These are phyloP conservation scores for Davidsoniella neocaledoniae DNA, from an alignment of 2,329 filamentous ascomycete genomes.

Conservation along the genomic window DNA sequence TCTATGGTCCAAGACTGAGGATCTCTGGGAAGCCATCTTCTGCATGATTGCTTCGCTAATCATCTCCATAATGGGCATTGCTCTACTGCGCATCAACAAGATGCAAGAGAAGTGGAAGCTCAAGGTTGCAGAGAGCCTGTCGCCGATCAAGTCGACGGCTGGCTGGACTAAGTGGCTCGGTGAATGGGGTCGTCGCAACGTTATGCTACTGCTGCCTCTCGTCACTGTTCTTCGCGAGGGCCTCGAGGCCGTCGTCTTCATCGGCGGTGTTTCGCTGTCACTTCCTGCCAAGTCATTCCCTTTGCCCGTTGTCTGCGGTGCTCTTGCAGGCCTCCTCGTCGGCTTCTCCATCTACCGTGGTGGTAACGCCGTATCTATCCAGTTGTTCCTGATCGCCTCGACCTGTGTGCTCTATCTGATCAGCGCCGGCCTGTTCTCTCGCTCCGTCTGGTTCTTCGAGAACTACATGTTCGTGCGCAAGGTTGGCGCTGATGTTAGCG, in stretches of 20 bases:
- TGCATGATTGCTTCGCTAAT: conserved; percentile 50
- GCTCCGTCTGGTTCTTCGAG: conserved; percentile 56
- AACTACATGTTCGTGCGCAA: conserved; percentile 36
- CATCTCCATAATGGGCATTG: conserved; percentile 56
- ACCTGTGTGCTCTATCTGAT: conserved; percentile 71
- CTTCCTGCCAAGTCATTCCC: conserved; percentile 54
- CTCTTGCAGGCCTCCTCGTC: conserved; percentile 42
- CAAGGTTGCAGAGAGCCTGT: conserved; percentile 50
- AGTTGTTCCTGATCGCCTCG: conserved; percentile 60
- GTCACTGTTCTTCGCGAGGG: conserved; percentile 64
- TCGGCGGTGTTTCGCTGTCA: conserved; percentile 56
- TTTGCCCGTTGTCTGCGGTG: conserved; percentile 48
- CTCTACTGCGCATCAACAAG: conserved; percentile 58
- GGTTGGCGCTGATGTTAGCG: conserved; percentile 36
- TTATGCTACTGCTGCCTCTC: conserved; percentile 63
- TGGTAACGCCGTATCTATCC: conserved; percentile 23
- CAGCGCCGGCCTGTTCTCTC: conserved; percentile 63
- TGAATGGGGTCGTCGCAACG: conserved; percentile 50
- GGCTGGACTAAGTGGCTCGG: conserved; percentile 19
- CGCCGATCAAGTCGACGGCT: conserved; percentile 6
- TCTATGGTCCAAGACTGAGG: conserved; percentile 43
- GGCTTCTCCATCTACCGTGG: conserved; percentile 51
- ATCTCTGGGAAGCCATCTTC: conserved; percentile 60
- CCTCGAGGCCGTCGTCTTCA: conserved; percentile 63
- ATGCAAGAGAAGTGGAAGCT: conserved; percentile 62